Evolutionary conservation across 768 basidiomycete genomes (phyloP), one percentile per base, ranked within the genome.

Genomic region (Hygrophorus russula): DNA sequence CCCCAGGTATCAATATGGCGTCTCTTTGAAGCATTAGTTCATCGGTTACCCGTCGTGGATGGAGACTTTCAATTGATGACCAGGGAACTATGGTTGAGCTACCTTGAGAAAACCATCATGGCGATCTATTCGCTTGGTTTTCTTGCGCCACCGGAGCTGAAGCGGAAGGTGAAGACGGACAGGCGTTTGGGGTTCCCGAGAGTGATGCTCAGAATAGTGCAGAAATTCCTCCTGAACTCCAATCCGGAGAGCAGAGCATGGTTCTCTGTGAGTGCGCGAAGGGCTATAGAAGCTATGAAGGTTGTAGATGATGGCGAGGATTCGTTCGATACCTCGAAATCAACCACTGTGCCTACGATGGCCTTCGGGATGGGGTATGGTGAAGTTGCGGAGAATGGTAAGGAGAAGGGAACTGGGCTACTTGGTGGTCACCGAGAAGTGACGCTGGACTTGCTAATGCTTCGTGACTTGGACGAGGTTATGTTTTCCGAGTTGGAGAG

Each of bases 71-170:
- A 78, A 54, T 61, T 83, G 48, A 61, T 77, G 51, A 61, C 65
- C 42, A 68, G 76, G 49, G 81, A 87, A 54, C 54, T 64, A 15
- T 90, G 86, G 80, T 59, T 92, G 36, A 76, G 78, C 33, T 84
- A 88, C 59, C 62, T 87, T 49, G 87, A 93, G 66, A 85, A 84
- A 51, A 64, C 71, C 41, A 68, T 84, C 36, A 76, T 92, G 69
- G 74, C 76, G n/a, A 72, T 96, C 33, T 97, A 96, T 64, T 81
- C 81, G 30, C 65, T 97, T 49, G 76, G 81, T 17, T 97, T 91
- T 68, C 66, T 93, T 43, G 77, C 90, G 2, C 74, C 90, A 1
- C 79, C 81, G 3, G 68, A 73, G 19, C 56, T 93, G 49, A 91
- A 93, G 64, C 66, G 70, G 42, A 72, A 64, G 48, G 70, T 91